These are phyloP conservation scores for Cerrena zonata DNA, from an alignment of 1,284 basidiomycete species.

Conservation along the genomic window DNA sequence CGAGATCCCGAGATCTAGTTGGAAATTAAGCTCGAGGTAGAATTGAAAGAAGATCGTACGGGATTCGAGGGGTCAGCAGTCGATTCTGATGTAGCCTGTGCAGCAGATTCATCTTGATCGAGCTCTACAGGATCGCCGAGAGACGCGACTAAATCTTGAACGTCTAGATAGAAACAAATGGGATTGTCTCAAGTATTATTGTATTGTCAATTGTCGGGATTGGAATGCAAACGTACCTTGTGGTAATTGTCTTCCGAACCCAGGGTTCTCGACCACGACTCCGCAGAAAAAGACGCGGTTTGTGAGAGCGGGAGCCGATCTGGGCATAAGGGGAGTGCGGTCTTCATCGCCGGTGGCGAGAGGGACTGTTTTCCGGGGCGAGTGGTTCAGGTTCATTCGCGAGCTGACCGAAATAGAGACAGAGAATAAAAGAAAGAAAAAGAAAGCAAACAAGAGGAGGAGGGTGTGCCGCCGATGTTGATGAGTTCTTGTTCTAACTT, in stretches of 20 bases:
- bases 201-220: neutral
- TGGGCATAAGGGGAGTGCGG: constrained; percentile 29
- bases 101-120: constrained; percentile 36
- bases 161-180: constrained; percentile 49
- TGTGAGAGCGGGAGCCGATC: constrained; percentile 39
- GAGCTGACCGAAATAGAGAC: neutral
- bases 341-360: constrained; percentile 59
- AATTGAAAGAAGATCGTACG: constrained; percentile 34
- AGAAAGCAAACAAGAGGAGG: neutral
- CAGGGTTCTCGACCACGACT: constrained; percentile 74
- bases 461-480: too few species aligned
- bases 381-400: constrained; percentile 15
- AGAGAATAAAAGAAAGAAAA: neutral
- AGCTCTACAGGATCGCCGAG: constrained; percentile 58
- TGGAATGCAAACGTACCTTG: constrained; percentile 46
- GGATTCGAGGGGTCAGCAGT: constrained; percentile 27
- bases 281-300: constrained; percentile 76
- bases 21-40: constrained; percentile 1
- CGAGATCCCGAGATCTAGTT: neutral
- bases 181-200: neutral
- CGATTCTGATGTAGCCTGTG: constrained; percentile 36
- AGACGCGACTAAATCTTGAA: constrained; percentile 72
- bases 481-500: too few species aligned
- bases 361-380: constrained; percentile 65
- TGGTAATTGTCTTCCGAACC: constrained; percentile 58